Conservation (phyloP, 768 basidiomycete genomes). For the Fibroporia radiculosa region DNA sequence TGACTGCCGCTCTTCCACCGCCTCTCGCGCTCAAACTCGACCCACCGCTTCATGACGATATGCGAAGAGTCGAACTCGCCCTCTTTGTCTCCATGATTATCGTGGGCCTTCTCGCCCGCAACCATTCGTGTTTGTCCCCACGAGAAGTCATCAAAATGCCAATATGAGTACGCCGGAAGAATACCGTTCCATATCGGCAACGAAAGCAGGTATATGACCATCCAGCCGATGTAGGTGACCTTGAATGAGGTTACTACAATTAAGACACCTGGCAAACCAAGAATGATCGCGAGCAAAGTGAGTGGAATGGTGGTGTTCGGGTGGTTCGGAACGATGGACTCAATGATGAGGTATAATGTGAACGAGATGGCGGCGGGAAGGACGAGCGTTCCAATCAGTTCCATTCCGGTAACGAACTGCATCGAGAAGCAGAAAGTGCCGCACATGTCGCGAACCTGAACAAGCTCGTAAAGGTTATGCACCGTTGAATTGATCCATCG, state of each 20-base stretch:
- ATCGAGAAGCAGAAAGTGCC: conserved; percentile 99
- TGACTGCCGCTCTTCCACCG: conserved; percentile 85
- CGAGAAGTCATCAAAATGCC: conserved; percentile 98
- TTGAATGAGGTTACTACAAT: conserved; percentile 96
- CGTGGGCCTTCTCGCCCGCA: conserved; percentile 59
- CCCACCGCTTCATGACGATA: conserved; percentile 99
- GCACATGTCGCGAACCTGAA: conserved; percentile 95
- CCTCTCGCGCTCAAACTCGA: conserved; percentile 93
- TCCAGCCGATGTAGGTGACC: conserved; percentile 94
- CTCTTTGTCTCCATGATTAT: conserved; percentile 82
- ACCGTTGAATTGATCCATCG: conserved; percentile 99
- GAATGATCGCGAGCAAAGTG: conserved; percentile 85
- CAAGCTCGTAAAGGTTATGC: conserved; percentile 92
- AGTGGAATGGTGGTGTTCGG: conserved; percentile 83
- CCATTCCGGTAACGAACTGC: conserved; percentile 99
- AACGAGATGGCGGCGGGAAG: conserved; percentile 96
- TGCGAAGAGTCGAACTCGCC: conserved; percentile 95
- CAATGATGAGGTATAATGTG: conserved; percentile 88
- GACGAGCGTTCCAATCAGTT: conserved; percentile 91
- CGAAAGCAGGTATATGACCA: conserved; percentile 87
- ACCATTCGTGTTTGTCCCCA: conserved; percentile 90
- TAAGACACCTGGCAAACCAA: conserved; percentile 91
- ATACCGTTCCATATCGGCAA: conserved; percentile 97
- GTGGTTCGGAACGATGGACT: conserved; percentile 76
- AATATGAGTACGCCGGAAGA: conserved; percentile 92